A percentile compares a stretch with the other conserved stretches of the same genome.
phyloP scores from a whole-genome alignment of 2,329 filamentous ascomycete genomes.

The Colletotrichum somersetense region DNA sequence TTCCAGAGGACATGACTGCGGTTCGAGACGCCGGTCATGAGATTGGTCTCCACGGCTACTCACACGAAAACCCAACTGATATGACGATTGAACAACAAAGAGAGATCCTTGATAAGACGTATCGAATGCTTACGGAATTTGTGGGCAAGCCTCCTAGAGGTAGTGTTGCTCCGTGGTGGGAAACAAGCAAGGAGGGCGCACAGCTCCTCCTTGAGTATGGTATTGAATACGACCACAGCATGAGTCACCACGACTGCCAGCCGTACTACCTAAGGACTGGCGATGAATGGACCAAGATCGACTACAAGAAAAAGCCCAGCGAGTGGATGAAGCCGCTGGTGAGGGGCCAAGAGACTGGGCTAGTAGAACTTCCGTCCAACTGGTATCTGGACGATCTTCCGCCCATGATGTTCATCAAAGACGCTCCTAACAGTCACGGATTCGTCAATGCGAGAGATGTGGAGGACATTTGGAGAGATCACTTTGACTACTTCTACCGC shows the following conservation, averaged over 20 bases:
- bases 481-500: slow-evolving; percentile 80
- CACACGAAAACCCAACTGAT: slow-evolving; percentile 78
- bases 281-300: slow-evolving; percentile 76
- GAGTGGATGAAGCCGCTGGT: slow-evolving; percentile 76
- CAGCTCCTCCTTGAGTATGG: slow-evolving; percentile 75
- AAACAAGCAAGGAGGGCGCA: slow-evolving; percentile 75
- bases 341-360: slow-evolving; percentile 69
- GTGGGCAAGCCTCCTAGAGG: slow-evolving; percentile 77
- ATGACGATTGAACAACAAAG: slow-evolving; percentile 83
- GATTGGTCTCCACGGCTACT: slow-evolving; percentile 76
- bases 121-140: slow-evolving; percentile 77
- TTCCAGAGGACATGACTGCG: slow-evolving; percentile 59
- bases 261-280: slow-evolving; percentile 74
- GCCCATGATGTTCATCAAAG: slow-evolving; percentile 81
- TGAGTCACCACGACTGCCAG: slow-evolving; percentile 75
- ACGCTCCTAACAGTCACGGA: slow-evolving; percentile 73
- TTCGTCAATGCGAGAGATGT: slow-evolving; percentile 69
- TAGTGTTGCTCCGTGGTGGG: slow-evolving; percentile 81
- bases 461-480: slow-evolving; percentile 74
- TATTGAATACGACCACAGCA: slow-evolving; percentile 77
- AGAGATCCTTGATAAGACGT: slow-evolving; percentile 81
- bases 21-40: slow-evolving; percentile 62
- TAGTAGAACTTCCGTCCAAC: slow-evolving; percentile 75
- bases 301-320: slow-evolving; percentile 71
- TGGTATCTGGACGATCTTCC: slow-evolving; percentile 76